Base-by-base conservation (phyloP, 139 green algal genomes). In the Picocystis salinarum region DNA sequence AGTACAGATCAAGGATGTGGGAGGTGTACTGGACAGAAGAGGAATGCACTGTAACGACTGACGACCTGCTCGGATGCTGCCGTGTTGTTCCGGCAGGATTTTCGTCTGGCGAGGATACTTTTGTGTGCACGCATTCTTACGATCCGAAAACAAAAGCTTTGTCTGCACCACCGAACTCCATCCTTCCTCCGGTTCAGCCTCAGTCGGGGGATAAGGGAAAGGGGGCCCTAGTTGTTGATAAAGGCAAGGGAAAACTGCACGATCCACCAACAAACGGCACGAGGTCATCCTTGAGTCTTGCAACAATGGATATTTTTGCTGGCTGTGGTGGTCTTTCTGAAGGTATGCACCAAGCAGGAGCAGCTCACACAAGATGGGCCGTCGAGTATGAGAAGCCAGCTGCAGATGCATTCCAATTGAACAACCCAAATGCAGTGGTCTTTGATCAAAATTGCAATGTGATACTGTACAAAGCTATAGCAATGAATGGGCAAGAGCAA, bases 231-330 rank as follows among this genome's bases (percentile, higher is more conserved):
- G n/a, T n/a, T n/a, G n/a, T n/a, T n/a, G n/a, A n/a, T n/a, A n/a
- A n/a, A n/a, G n/a, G n/a, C n/a, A n/a, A n/a, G n/a, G n/a, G n/a
- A n/a, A n/a, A n/a, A n/a, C n/a, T n/a, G n/a, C n/a, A n/a, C n/a
- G n/a, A n/a, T n/a, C n/a, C n/a, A n/a, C n/a, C n/a, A n/a, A n/a
- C n/a, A n/a, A n/a, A n/a, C n/a, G n/a, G n/a, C n/a, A n/a, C n/a
- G n/a, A n/a, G n/a, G 22, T 25, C 23, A 22, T 7, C 36, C 7
- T n/a, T 13, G 9, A 18, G 20, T 4, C 58, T 89, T 36, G 34
- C 23, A 5, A 88, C 81, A 4, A 66, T 95, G 77, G 85, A 95
- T 67, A 93, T 95, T 46, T 95, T 95, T 75, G 85, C 85, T 1
- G 85, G 80, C 23, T 94, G 83, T 53, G 85, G 85, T 2, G 85